These are phyloP conservation scores for Pleurotus ostreatus DNA, from an alignment of 768 basidiomycete species.

Conservation along the genomic window DNA sequence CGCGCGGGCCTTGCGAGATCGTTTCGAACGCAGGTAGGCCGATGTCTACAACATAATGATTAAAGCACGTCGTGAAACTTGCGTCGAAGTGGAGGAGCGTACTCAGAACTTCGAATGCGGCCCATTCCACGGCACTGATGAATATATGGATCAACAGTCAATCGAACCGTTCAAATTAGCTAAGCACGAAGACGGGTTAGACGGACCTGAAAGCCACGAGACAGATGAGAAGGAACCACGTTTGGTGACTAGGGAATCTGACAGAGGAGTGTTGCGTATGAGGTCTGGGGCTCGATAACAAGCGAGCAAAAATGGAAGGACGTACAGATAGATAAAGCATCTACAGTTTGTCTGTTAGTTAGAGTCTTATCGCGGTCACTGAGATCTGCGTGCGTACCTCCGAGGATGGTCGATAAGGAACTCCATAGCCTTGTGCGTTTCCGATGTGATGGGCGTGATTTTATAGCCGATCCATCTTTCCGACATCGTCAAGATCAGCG, in stretches of 20 bases:
- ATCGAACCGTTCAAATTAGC: constrained; percentile 10
- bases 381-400: constrained; percentile 30
- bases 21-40: constrained; percentile 34
- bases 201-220: constrained; percentile 51
- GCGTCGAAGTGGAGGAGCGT: constrained; percentile 8
- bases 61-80: neutral
- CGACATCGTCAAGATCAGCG: neutral
- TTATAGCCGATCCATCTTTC: constrained; percentile 61
- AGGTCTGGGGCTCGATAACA: too few species aligned
- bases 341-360: constrained; percentile 18
- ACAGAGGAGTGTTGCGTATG: neutral
- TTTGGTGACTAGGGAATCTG: constrained; percentile 70
- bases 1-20: constrained; percentile 32
- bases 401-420: constrained; percentile 80
- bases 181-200: too few species aligned
- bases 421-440: constrained; percentile 49
- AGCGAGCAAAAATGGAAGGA: neutral
- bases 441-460: constrained; percentile 38
- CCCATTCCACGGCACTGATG: constrained; percentile 59
- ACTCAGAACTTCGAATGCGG: constrained; percentile 63
- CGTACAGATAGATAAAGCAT: constrained; percentile 61
- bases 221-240: constrained; percentile 63
- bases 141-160: neutral
- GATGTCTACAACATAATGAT: constrained; percentile 24
- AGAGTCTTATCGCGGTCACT: too few species aligned